Evolutionary conservation across 2,329 filamentous ascomycete species (phyloP).

Genomic region (Apiospora sp.): DNA sequence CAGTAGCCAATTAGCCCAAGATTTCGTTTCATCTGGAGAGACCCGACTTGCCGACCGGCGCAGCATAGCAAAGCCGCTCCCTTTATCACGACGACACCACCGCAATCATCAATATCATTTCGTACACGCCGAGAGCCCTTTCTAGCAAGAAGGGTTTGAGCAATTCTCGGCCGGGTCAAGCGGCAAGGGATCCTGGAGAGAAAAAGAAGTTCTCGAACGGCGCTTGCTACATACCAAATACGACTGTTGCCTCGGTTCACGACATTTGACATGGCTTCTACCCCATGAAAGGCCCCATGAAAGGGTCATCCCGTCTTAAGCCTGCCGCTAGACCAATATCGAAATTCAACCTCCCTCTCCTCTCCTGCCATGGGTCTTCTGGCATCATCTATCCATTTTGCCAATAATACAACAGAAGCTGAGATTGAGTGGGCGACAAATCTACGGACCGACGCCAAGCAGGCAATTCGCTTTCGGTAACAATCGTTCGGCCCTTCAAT

Average conservation of each 20-base stretch:
- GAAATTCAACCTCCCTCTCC: not conserved
- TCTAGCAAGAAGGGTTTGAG: not conserved
- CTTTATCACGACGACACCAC: not conserved
- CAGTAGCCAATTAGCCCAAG: conserved; percentile 18
- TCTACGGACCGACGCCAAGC: not conserved
- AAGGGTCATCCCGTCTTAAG: conserved; percentile 9
- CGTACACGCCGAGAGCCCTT: not conserved
- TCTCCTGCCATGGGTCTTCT: not conserved
- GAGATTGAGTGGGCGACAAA: not conserved
- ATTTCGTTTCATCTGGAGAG: conserved; percentile 5
- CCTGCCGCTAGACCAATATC: not conserved
- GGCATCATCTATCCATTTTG: not conserved
- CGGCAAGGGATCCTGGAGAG: not conserved
- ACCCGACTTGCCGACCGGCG: not conserved
- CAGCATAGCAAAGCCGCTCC: not conserved
- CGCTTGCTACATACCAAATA: not conserved
- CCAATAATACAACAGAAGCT: not conserved
- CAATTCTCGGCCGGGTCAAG: not conserved
- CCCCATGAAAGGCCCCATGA: not conserved
- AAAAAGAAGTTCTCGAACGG: not conserved
- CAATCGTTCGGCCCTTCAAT: not conserved
- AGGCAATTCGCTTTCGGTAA: not conserved
- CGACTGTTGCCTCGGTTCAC: not conserved
- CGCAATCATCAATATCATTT: not conserved
- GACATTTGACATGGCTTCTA: not conserved